phyloP scores from a whole-genome alignment of 2,329 filamentous ascomycete species.

The Colletotrichum cordylinicola region DNA sequence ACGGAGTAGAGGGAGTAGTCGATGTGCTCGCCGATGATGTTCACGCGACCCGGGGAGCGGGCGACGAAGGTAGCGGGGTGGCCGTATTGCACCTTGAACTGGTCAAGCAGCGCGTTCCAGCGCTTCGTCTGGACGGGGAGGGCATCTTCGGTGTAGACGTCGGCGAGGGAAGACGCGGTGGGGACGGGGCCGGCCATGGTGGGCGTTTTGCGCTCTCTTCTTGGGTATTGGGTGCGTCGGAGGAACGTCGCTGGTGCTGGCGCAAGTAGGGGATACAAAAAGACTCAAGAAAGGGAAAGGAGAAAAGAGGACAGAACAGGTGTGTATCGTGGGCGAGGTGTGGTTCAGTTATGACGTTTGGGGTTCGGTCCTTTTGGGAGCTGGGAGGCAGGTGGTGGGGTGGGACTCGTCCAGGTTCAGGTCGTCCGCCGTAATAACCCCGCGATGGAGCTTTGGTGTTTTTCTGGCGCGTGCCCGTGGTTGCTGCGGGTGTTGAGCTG shows the following conservation, averaged over 20 bases:
- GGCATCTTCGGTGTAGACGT: conserved; percentile 83
- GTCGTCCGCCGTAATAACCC: conserved; percentile 1
- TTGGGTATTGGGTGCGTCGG: not conserved
- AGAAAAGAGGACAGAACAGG: not conserved
- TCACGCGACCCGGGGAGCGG: conserved; percentile 91
- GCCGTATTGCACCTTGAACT: conserved; percentile 75
- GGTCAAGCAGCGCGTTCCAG: conserved; percentile 76
- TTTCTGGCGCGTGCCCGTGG: conserved; percentile 7
- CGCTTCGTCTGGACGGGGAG: conserved; percentile 70
- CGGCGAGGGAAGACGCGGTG: conserved; percentile 73
- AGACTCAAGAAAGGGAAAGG: not conserved
- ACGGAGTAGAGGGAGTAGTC: conserved; percentile 98
- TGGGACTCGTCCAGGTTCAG: not conserved
- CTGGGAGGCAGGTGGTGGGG: not conserved
- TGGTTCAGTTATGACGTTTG: conserved; percentile 12
- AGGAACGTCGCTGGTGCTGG: not conserved
- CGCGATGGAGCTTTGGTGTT: conserved; percentile 23
- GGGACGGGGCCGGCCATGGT: conserved; percentile 70
- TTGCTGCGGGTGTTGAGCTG: not conserved
- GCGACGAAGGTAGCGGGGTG: conserved; percentile 80
- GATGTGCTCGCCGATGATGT: conserved; percentile 99
- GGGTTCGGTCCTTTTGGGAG: not conserved
- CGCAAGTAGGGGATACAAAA: not conserved
- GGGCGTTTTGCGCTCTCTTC: not conserved
- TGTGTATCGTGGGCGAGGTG: not conserved